Evolutionary conservation across 768 basidiomycete species (phyloP), one percentile per base, ranked within the genome.

Genomic region (Boletus eberwhitei): DNA sequence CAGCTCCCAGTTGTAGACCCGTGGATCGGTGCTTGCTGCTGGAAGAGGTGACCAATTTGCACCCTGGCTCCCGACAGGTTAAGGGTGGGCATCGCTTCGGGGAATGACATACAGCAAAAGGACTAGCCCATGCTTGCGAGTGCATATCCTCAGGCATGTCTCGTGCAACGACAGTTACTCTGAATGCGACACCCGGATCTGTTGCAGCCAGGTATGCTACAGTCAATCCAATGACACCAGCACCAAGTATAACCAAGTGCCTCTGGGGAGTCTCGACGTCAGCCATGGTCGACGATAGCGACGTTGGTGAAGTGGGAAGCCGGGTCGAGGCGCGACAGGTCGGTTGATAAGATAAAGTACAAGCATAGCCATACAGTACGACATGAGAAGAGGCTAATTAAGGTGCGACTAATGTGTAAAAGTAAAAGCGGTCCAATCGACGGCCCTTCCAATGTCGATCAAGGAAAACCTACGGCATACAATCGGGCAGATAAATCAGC

Each of bases 31-130:
- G 16, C 55, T 67, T 17, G 65, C 68, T 42, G 75, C 68, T 9
- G 76, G 71, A 52, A 76, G 63, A 17, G 78, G 76, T 8, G 73
- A 71, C 79, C 79, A 80, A 54, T 75, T 73, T 35, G 77, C 79
- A 24, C 78, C 78, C 78, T 79, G 52, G 5, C 3, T 29, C 21
- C 57, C 19, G 37, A 48, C 4, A 8, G 22, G 39, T 19, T 7
- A 19, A 41, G 42, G 2, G 11, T 43, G 26, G 21, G n/a, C 17
- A 37, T 50, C 19, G 38, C 16, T 6, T 29, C 7, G 31, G 38
- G 39, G 16, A 19, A 43, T 22, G 22, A 65, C 74, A 49, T 53
- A 78, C 78, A 54, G 80, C 78, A 66, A 79, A 80, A n/a, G 80
- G 80, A 50, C 76, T 79, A 9, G 79, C 71, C 68, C 76, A 80